Percentiles rank a stretch among this genome's conserved stretches.
These are phyloP conservation scores for Rhizophagus prolifer DNA, from an alignment of 192 early-diverging fungal genomes.

Conservation along the genomic window DNA sequence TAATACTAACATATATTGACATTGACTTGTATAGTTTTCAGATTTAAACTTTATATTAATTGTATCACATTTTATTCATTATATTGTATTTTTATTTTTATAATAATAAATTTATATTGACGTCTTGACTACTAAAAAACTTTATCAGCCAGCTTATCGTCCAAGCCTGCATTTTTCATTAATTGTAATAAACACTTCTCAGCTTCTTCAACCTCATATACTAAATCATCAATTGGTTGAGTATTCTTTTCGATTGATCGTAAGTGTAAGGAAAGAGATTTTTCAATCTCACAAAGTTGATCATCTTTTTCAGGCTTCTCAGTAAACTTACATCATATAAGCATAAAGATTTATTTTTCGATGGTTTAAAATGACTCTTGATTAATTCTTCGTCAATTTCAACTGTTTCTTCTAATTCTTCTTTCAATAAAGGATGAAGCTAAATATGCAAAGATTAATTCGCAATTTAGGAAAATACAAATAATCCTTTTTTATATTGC, in stretches of 20 bases:
- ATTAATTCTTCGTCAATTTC: conserved; percentile 11
- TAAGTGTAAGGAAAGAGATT: background rate
- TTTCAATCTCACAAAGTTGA: conserved; percentile 9
- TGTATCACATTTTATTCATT: too few relatives aligned
- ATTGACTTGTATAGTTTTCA: too few relatives aligned
- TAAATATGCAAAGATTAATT: background rate
- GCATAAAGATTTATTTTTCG: background rate
- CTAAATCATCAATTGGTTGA: background rate
- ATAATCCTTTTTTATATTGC: too few relatives aligned
- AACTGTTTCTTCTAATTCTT: background rate
- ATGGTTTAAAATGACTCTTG: background rate
- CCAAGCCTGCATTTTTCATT: background rate
- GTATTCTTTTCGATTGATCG: conserved; percentile 6
- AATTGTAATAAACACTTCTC: background rate
- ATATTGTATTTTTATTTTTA: too few relatives aligned
- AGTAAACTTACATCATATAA: background rate
- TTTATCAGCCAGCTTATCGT: background rate
- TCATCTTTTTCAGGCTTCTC: background rate
- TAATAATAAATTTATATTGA: too few relatives aligned
- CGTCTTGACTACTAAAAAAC: background rate
- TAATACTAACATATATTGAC: too few relatives aligned
- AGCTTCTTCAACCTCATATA: background rate
- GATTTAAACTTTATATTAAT: too few relatives aligned
- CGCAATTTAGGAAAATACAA: too few relatives aligned
- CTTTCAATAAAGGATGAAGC: conserved; percentile 6